Evolutionary conservation across 768 basidiomycete species (phyloP).

Genomic region (Gelatoporia subvermispora): DNA sequence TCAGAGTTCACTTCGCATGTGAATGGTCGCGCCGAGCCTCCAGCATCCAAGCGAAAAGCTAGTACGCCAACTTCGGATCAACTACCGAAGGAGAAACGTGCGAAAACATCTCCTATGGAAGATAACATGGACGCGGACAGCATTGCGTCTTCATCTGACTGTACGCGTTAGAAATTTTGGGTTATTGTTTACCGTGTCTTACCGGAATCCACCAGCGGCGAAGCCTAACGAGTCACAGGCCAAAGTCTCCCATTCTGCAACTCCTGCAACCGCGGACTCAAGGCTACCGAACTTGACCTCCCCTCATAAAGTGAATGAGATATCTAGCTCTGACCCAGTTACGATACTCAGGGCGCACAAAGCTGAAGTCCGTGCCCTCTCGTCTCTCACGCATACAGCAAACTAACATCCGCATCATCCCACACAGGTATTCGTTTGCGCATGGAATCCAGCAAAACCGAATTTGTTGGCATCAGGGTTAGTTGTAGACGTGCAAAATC

Average conservation of each 20-base stretch:
- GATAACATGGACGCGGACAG: slow-evolving; percentile 31
- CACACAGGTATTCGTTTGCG: slow-evolving; percentile 70
- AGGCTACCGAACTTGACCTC: background rate
- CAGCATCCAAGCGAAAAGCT: slow-evolving; percentile 18
- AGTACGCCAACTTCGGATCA: slow-evolving; percentile 12
- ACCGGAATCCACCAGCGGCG: background rate
- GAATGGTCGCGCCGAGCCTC: background rate
- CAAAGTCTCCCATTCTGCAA: slow-evolving; percentile 7
- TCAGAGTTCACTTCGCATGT: background rate
- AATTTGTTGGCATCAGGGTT: slow-evolving; percentile 73
- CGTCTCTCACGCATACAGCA: background rate
- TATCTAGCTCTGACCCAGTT: background rate
- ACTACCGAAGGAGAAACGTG: slow-evolving; percentile 59
- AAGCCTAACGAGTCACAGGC: slow-evolving; percentile 3
- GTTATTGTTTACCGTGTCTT: background rate
- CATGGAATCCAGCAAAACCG: slow-evolving; percentile 65
- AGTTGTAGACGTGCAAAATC: slow-evolving; percentile 13
- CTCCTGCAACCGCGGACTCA: background rate
- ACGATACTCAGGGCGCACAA: slow-evolving; percentile 39
- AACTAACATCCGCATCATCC: background rate
- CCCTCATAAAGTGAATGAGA: slow-evolving; percentile 13
- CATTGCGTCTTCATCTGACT: slow-evolving; percentile 24
- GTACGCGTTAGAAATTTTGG: slow-evolving; percentile 11
- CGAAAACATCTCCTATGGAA: slow-evolving; percentile 32
- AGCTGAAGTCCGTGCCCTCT: slow-evolving; percentile 13